Conservation (phyloP, 805 yeast genomes). For the Yarrowia keelungensis region DNA sequence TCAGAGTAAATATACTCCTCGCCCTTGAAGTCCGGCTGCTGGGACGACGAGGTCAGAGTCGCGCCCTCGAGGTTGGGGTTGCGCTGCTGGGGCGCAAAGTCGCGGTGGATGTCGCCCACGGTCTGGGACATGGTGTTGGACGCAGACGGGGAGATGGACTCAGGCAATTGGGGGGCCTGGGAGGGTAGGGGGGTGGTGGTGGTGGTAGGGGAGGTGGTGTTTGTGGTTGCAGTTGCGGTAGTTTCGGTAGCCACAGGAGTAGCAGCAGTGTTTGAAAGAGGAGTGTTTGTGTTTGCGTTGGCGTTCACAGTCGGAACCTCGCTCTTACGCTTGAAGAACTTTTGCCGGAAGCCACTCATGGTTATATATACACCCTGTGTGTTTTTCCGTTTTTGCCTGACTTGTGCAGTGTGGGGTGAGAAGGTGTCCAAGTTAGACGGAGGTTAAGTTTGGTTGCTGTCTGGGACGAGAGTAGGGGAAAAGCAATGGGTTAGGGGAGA, state of each 20-base stretch:
- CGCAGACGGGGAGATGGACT: not conserved
- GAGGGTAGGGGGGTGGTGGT: not conserved
- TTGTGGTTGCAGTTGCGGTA: no score
- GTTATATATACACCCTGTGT: conserved; percentile 1
- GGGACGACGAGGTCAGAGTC: conserved; percentile 24
- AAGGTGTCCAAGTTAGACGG: not conserved
- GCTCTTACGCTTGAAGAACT: conserved; percentile 33
- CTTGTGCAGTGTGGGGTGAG: conserved; percentile 6
- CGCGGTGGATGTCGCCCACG: conserved; percentile 28
- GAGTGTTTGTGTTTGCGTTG: not conserved
- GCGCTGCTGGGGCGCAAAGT: conserved; percentile 8
- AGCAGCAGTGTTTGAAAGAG: not conserved
- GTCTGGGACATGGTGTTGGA: conserved; percentile 29
- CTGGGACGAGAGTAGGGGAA: not conserved
- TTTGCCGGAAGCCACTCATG: conserved; percentile 35
- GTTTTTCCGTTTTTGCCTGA: not conserved
- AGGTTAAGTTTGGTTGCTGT: conserved; percentile 18
- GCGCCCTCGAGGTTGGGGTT: conserved; percentile 23
- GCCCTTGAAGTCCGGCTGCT: conserved; percentile 34
- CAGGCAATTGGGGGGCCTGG: conserved; percentile 16
- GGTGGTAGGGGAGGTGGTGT: no score
- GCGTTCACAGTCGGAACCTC: not conserved
- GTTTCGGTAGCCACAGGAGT: no score
- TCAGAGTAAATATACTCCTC: conserved; percentile 19
- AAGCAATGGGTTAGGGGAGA: not conserved